Percentiles rank a stretch among this genome's conserved stretches.
Conservation (phyloP, 768 basidiomycete genomes). For the Favolaschia claudopus region DNA sequence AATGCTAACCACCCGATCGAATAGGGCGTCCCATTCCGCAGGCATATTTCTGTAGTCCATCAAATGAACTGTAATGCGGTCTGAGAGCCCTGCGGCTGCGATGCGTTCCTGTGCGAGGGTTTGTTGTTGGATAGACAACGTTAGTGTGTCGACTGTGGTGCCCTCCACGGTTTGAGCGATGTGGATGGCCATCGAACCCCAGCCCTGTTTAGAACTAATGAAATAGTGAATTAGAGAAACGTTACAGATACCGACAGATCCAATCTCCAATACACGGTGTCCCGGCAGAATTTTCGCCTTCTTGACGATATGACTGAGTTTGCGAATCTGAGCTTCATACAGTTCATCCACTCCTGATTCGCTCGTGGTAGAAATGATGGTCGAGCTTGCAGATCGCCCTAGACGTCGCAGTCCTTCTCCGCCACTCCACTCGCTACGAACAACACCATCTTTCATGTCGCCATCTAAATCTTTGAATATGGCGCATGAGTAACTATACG, state of each 20-base stretch:
- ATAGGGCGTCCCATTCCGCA: constrained; percentile 64
- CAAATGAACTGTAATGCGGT: constrained; percentile 69
- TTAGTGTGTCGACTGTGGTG: constrained; percentile 74
- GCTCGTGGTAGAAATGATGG: constrained; percentile 12
- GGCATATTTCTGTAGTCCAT: constrained; percentile 79
- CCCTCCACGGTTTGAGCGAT: constrained; percentile 61
- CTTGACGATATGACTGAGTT: constrained; percentile 67
- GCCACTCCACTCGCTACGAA: constrained; percentile 43
- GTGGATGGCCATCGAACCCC: constrained; percentile 76
- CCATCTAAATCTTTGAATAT: constrained; percentile 72
- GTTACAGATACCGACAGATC: constrained; percentile 46
- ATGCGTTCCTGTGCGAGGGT: constrained; percentile 63
- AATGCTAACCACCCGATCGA: constrained; percentile 75
- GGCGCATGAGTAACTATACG: constrained; percentile 59
- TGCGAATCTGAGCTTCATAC: constrained; percentile 64
- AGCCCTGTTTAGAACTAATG: constrained; percentile 47
- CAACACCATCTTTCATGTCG: constrained; percentile 49
- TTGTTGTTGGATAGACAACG: constrained; percentile 73
- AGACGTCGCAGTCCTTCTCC: constrained; percentile 44
- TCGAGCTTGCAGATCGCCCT: background rate
- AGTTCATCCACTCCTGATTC: constrained; percentile 39
- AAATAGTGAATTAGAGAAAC: background rate
- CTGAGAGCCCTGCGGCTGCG: constrained; percentile 54
- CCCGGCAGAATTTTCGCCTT: constrained; percentile 68
- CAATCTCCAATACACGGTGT: constrained; percentile 73